Conservation (phyloP, 2,329 filamentous ascomycete species). For the Fusarium albosuccineum region DNA sequence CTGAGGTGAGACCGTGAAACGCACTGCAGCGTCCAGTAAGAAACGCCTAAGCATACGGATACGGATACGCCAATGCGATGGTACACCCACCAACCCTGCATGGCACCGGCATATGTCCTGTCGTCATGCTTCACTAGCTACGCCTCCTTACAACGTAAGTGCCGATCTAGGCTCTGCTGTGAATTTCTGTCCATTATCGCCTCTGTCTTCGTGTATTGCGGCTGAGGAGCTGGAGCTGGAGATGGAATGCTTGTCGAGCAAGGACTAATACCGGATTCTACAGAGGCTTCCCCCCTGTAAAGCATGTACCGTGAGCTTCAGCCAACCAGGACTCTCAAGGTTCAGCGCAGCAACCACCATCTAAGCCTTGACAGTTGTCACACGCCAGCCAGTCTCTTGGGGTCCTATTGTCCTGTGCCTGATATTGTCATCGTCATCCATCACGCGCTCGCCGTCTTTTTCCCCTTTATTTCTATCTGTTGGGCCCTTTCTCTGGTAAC, state of each 20-base stretch:
- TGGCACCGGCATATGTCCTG: conserved; percentile 18
- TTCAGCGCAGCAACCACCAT: conserved; percentile 22
- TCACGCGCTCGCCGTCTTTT: conserved; percentile 30
- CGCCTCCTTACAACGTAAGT: conserved; percentile 30
- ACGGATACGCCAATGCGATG: conserved; percentile 22
- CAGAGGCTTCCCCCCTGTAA: conserved; percentile 1
- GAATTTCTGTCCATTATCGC: conserved; percentile 14
- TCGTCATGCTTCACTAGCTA: conserved; percentile 33
- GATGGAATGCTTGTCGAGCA: not conserved
- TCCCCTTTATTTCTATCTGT: not conserved
- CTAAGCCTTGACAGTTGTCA: conserved; percentile 16
- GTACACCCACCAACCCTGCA: not conserved
- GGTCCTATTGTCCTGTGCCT: conserved; percentile 19
- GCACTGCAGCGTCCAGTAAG: conserved; percentile 7
- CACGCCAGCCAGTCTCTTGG: conserved; percentile 6
- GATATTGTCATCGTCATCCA: conserved; percentile 28
- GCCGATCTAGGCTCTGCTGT: not conserved
- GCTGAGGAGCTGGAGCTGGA: conserved; percentile 10
- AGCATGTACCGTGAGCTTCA: not conserved
- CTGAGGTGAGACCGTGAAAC: not conserved
- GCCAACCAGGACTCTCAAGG: conserved; percentile 24
- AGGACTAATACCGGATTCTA: conserved; percentile 23
- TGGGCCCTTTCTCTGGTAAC: not conserved
- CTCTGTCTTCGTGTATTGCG: conserved; percentile 2
- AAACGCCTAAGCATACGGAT: conserved; percentile 18